phyloP scores from a whole-genome alignment of 345 rosid genomes.

The Erodium maritimum region DNA sequence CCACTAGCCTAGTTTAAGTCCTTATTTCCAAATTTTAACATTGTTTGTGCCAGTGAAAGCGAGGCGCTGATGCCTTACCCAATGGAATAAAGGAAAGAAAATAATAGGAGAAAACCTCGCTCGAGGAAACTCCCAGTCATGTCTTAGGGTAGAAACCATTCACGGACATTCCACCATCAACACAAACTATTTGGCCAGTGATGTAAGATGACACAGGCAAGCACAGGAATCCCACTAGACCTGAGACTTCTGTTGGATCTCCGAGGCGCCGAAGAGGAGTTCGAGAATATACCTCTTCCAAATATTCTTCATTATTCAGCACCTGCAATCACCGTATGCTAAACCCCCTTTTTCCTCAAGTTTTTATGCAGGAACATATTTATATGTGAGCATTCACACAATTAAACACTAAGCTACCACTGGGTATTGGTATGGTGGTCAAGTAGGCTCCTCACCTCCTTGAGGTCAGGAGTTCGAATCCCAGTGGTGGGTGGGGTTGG shows the following conservation, averaged over 20 bases:
- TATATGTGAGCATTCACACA: background rate
- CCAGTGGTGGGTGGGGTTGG: too few relatives aligned
- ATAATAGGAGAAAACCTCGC: background rate
- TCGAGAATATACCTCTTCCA: slow-evolving; percentile 43
- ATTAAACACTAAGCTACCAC: background rate
- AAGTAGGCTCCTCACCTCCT: too few relatives aligned
- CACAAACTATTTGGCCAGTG: slow-evolving; percentile 32
- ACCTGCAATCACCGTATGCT: slow-evolving; percentile 12
- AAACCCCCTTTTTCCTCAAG: background rate
- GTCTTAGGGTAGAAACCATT: slow-evolving; percentile 4
- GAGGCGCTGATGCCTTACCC: background rate
- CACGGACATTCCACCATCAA: slow-evolving; percentile 25
- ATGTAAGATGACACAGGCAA: slow-evolving; percentile 14
- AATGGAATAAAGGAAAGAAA: too few relatives aligned
- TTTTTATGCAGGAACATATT: background rate
- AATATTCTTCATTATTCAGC: slow-evolving; percentile 26
- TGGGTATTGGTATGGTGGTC: too few relatives aligned
- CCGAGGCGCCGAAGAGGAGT: slow-evolving; percentile 54
- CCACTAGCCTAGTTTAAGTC: background rate
- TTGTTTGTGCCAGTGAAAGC: background rate
- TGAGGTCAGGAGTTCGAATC: too few relatives aligned
- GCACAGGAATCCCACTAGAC: slow-evolving; percentile 34
- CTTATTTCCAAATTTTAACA: background rate
- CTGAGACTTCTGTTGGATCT: slow-evolving; percentile 39
- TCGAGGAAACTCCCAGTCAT: background rate